These are phyloP conservation scores for Cephalotrichum gorgonifer DNA, from an alignment of 2,329 filamentous ascomycete species.

Conservation along the genomic window DNA sequence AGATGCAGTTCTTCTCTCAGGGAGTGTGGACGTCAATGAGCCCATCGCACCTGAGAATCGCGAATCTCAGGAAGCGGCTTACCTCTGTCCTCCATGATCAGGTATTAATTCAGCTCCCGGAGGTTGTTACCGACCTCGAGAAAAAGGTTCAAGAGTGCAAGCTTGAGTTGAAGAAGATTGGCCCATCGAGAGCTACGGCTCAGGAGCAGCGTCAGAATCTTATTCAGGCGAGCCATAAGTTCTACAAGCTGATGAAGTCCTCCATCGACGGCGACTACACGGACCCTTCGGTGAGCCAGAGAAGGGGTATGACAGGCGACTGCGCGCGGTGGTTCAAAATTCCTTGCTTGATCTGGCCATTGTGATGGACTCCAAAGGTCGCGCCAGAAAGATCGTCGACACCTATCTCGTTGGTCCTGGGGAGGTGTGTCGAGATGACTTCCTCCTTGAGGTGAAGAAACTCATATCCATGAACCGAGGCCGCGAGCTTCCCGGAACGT, in stretches of 20 bases:
- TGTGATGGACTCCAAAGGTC: conserved; percentile 6
- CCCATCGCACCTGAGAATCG: conserved; percentile 11
- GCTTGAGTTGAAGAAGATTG: conserved; percentile 7
- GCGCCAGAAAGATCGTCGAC: not conserved
- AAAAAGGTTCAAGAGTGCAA: conserved; percentile 6
- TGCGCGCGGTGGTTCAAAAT: conserved; percentile 17
- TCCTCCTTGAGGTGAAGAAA: conserved; percentile 4
- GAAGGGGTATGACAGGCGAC: conserved; percentile 18
- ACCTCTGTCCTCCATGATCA: conserved; percentile 15
- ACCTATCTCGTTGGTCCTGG: conserved; percentile 8
- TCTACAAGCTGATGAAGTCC: conserved; percentile 31
- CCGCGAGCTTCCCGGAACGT: conserved; percentile 11
- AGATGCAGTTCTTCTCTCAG: conserved; percentile 29
- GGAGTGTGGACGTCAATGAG: conserved; percentile 25
- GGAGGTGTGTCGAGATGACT: not conserved
- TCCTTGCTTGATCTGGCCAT: conserved; percentile 13
- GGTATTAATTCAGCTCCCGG: conserved; percentile 18
- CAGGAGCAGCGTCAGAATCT: conserved; percentile 34
- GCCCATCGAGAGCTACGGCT: conserved; percentile 9
- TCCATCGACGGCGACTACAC: conserved; percentile 42
- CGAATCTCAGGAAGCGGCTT: conserved; percentile 9
- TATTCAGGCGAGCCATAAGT: conserved; percentile 30
- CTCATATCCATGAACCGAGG: conserved; percentile 7
- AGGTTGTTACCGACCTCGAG: conserved; percentile 14
- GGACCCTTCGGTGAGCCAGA: conserved; percentile 28